phyloP scores from a whole-genome alignment of 345 rosid species.

The Kernera saxatilis region DNA sequence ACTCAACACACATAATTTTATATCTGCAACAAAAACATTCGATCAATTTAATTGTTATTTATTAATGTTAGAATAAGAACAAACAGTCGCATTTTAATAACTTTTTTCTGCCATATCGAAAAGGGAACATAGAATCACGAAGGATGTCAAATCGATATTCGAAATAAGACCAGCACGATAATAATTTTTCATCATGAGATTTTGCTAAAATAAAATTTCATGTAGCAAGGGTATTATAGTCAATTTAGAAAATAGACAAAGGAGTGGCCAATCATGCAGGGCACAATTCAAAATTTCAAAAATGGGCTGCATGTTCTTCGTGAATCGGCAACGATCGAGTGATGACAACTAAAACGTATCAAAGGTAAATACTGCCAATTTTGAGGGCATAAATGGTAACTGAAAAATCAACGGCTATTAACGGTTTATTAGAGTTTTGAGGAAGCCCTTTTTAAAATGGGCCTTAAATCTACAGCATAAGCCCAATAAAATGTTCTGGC shows the following conservation, averaged over 20 bases:
- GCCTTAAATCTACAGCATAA: no score
- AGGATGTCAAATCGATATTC: not conserved
- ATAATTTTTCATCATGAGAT: not conserved
- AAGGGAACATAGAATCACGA: not conserved
- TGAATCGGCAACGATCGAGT: constrained; percentile 1
- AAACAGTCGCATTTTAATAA: not conserved
- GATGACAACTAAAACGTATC: not conserved
- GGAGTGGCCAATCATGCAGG: constrained; percentile 2
- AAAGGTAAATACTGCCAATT: no score
- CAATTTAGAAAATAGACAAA: not conserved
- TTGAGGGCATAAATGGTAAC: no score
- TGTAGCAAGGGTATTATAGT: not conserved
- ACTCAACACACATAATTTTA: not conserved
- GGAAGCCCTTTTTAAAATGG: no score
- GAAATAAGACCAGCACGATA: not conserved
- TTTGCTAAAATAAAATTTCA: not conserved
- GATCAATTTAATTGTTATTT: not conserved
- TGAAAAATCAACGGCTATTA: no score
- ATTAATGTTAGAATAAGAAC: not conserved
- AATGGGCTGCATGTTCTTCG: constrained; percentile 21
- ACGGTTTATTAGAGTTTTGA: no score
- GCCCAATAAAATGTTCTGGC: no score
- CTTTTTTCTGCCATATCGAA: not conserved
- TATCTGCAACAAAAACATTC: not conserved
- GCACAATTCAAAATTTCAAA: not conserved